phyloP scores from a whole-genome alignment of 768 basidiomycete genomes.

The Fomitopsis serialis region DNA sequence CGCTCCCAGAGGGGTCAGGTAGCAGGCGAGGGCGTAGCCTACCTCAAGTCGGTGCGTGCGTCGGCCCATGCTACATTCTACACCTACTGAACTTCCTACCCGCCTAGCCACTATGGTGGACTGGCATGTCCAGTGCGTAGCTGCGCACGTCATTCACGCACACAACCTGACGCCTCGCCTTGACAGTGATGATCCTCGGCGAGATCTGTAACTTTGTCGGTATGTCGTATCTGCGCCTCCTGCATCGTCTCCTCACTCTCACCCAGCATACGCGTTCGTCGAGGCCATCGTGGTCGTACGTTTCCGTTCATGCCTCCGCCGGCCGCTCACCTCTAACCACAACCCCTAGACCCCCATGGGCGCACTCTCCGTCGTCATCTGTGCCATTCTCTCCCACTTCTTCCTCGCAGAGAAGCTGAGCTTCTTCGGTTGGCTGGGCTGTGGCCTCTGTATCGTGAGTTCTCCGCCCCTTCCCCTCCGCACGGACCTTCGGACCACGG shows the following conservation, averaged over 20 bases:
- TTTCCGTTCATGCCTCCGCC: conserved; percentile 8
- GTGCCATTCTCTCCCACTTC: conserved; percentile 86
- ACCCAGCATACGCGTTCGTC: conserved; percentile 78
- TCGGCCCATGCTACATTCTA: neutral
- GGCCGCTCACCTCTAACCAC: neutral
- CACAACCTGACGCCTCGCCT: neutral
- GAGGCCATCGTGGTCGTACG: conserved; percentile 88
- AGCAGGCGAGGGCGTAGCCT: conserved; percentile 85
- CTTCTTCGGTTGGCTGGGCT: conserved; percentile 97
- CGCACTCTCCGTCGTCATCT: conserved; percentile 93
- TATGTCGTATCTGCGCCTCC: conserved; percentile 33
- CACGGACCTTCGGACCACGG: conserved; percentile 4
- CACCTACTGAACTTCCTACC: neutral
- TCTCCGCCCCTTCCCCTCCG: neutral
- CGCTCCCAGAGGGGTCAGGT: conserved; percentile 75
- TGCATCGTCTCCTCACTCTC: conserved; percentile 12
- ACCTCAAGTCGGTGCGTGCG: conserved; percentile 84
- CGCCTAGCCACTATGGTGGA: conserved; percentile 82
- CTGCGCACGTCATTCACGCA: neutral
- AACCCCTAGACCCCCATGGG: conserved; percentile 79
- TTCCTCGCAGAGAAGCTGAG: conserved; percentile 91
- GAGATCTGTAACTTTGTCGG: conserved; percentile 84
- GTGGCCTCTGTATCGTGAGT: conserved; percentile 83
- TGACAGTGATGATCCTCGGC: conserved; percentile 84
- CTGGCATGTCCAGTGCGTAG: conserved; percentile 77